Evolutionary conservation across 805 yeast genomes (phyloP).

Genomic region (Scheffersomyces stipitis): DNA sequence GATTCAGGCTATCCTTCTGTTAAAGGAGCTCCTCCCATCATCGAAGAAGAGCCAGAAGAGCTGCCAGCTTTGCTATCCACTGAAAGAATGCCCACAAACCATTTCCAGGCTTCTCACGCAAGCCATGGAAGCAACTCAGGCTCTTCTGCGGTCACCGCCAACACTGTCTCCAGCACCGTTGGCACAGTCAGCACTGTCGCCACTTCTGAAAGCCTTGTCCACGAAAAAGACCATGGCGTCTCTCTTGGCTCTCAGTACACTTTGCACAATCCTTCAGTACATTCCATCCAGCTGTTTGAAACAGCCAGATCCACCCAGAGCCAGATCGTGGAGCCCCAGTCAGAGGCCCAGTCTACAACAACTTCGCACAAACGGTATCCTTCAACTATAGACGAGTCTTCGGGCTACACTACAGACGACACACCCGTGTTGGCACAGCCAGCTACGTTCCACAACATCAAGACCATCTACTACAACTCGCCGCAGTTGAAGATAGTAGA

Average conservation of each 20-base stretch:
- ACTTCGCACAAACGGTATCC: constrained; percentile 11
- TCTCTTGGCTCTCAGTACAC: not conserved
- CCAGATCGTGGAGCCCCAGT: constrained; percentile 1
- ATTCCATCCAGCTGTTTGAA: constrained; percentile 27
- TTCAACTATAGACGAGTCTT: constrained; percentile 17
- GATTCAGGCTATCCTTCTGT: not conserved
- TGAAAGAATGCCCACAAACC: not conserved
- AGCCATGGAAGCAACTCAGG: no score
- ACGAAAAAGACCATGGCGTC: not conserved
- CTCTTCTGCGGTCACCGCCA: no score
- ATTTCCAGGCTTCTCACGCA: no score
- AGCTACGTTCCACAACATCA: constrained; percentile 23
- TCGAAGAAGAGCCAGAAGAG: constrained; percentile 18
- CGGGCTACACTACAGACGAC: constrained; percentile 18
- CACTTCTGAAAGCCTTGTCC: no score
- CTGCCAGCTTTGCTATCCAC: constrained; percentile 1
- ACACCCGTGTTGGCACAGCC: constrained; percentile 26
- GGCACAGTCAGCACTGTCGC: constrained; percentile 9
- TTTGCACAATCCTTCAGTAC: not conserved
- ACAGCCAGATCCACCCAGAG: constrained; percentile 20
- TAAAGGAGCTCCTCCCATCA: not conserved
- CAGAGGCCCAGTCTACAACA: not conserved
- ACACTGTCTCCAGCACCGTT: no score
- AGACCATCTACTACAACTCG: constrained; percentile 6
- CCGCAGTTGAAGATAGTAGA: not conserved